Percentiles rank a stretch among this genome's conserved stretches.
phyloP scores from a whole-genome alignment of 2,329 filamentous ascomycete genomes.

The Microsporum ferrugineum region DNA sequence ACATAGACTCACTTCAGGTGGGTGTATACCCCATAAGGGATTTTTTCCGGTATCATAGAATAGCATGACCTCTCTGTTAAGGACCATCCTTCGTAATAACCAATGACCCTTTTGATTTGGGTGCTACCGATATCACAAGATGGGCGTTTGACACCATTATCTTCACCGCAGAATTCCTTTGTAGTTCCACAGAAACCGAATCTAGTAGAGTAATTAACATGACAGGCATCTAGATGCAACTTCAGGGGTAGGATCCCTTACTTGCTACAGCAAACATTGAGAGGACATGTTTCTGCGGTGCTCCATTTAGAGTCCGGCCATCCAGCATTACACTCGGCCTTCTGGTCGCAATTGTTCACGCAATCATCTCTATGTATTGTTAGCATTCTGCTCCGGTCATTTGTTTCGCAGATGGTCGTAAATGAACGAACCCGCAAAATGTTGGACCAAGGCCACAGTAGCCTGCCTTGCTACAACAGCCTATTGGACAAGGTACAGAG shows the following conservation, averaged over 20 bases:
- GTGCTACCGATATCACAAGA: neutral
- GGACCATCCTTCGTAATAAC: constrained; percentile 29
- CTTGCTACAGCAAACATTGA: neutral
- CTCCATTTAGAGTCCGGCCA: neutral
- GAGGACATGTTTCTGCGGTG: neutral
- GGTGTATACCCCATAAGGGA: constrained; percentile 12
- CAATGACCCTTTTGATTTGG: constrained; percentile 15
- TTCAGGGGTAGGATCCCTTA: neutral
- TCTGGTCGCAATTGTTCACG: constrained; percentile 15
- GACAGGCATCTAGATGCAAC: neutral
- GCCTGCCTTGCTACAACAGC: constrained; percentile 6
- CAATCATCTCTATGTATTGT: constrained; percentile 7
- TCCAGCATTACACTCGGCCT: neutral
- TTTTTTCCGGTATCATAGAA: neutral
- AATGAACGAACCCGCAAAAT: neutral
- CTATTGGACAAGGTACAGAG: neutral
- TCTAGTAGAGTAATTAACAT: neutral
- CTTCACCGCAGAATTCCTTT: neutral
- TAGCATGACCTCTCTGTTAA: constrained; percentile 14
- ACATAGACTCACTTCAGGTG: constrained; percentile 17
- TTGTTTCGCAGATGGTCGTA: neutral
- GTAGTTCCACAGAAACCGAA: neutral
- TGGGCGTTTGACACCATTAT: neutral
- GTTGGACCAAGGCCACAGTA: constrained; percentile 16
- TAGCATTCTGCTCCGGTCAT: neutral